phyloP scores from a whole-genome alignment of 2,329 filamentous ascomycete species.

The Aspergillus cejpii region DNA sequence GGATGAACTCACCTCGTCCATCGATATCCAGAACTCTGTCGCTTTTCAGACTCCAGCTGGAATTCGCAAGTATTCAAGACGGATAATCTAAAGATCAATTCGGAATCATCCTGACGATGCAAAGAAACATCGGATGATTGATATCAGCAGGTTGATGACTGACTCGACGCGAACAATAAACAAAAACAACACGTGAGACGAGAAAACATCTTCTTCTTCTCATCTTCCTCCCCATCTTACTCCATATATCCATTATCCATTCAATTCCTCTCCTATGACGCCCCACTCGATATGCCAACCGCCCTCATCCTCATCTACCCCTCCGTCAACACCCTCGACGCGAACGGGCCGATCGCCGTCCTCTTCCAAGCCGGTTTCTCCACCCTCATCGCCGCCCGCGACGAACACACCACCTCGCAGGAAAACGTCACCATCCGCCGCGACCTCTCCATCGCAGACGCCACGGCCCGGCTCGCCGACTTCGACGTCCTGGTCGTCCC shows the following conservation, averaged over 20 bases:
- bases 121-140: no score
- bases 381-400: background rate
- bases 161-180: background rate
- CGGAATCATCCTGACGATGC: no score
- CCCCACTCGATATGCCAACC: background rate
- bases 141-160: no score
- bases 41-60: no score
- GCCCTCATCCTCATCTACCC: conserved; percentile 4
- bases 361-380: conserved; percentile 1
- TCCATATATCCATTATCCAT: background rate
- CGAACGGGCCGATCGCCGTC: background rate
- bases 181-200: background rate
- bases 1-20: no score
- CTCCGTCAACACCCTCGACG: conserved; percentile 1
- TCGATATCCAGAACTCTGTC: no score
- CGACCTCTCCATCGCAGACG: background rate
- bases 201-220: background rate
- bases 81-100: no score
- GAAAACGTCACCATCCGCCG: conserved; percentile 1
- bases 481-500: conserved; percentile 2
- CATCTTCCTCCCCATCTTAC: background rate
- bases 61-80: no score
- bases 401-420: conserved; percentile 1
- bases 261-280: no score
- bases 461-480: background rate